Evolutionary conservation across 768 basidiomycete genomes (phyloP).

Genomic region (Tricholoma flavovirens): DNA sequence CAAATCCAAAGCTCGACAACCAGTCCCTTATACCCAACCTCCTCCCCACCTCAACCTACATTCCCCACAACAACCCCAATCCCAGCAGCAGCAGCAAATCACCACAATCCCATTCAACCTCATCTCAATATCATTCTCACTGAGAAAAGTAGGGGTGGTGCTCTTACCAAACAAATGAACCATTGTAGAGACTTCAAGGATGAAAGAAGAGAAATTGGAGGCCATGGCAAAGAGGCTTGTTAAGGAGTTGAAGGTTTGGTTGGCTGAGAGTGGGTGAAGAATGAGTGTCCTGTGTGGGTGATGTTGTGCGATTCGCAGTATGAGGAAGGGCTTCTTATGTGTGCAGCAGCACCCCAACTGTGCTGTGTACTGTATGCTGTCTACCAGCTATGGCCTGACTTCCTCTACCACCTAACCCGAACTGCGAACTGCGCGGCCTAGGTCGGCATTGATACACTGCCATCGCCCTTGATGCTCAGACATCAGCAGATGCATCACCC

Average conservation of each 20-base stretch:
- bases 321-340: no score
- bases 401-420: no score
- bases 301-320: no score
- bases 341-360: no score
- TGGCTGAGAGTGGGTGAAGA: constrained; percentile 18
- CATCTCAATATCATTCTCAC: constrained; percentile 37
- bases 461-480: no score
- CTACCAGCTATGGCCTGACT: no score
- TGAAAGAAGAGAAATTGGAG: constrained; percentile 53
- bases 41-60: neutral
- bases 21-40: neutral
- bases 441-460: no score
- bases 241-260: constrained; percentile 38
- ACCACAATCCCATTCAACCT: constrained; percentile 32
- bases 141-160: constrained; percentile 37
- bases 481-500: no score
- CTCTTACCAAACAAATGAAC: constrained; percentile 38
- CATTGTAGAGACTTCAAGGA: constrained; percentile 46
- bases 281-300: no score
- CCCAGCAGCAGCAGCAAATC: constrained; percentile 1
- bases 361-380: no score
- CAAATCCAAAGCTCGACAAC: constrained; percentile 5
- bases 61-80: constrained; percentile 22
- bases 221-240: constrained; percentile 47
- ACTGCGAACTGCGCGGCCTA: no score